Conservation (phyloP, 2,329 filamentous ascomycete genomes). For the Mariannaea sp. region DNA sequence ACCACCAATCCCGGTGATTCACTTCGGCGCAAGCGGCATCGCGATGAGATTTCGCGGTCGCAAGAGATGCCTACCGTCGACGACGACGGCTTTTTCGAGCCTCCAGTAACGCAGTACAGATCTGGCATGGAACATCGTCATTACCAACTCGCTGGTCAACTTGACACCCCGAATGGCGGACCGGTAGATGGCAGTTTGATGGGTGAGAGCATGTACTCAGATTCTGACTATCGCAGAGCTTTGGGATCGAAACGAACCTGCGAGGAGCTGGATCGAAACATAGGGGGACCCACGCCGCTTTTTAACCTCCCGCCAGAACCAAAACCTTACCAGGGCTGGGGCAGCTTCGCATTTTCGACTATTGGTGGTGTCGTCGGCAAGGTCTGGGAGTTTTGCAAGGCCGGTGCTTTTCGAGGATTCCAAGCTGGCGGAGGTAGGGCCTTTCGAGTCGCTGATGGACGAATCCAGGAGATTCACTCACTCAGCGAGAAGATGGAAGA, state of each 20-base stretch:
- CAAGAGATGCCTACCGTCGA: slow-evolving; percentile 29
- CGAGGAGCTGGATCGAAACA: slow-evolving; percentile 45
- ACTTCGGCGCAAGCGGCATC: slow-evolving; percentile 53
- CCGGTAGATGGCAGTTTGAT: slow-evolving; percentile 43
- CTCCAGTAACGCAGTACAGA: slow-evolving; percentile 24
- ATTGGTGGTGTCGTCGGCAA: slow-evolving; percentile 74
- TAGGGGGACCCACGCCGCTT: slow-evolving; percentile 40
- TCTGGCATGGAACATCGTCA: slow-evolving; percentile 27
- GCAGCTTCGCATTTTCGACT: slow-evolving; percentile 62
- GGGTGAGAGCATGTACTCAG: slow-evolving; percentile 61
- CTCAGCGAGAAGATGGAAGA: slow-evolving; percentile 25
- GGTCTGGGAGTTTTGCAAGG: slow-evolving; percentile 83
- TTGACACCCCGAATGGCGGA: slow-evolving; percentile 52
- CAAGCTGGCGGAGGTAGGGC: slow-evolving; percentile 80
- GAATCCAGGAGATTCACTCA: slow-evolving; percentile 28
- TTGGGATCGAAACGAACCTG: slow-evolving; percentile 54
- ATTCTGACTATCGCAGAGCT: slow-evolving; percentile 59
- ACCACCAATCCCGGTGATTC: slow-evolving; percentile 27
- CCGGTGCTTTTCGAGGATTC: slow-evolving; percentile 78
- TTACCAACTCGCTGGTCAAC: slow-evolving; percentile 60
- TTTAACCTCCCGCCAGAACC: slow-evolving; percentile 41
- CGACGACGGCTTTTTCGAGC: slow-evolving; percentile 33
- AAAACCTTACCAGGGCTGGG: slow-evolving; percentile 54
- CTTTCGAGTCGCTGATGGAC: slow-evolving; percentile 58
- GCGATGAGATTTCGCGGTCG: slow-evolving; percentile 38